Evolutionary conservation across 75 land plant genomes (phyloP), one percentile per base, ranked within the genome.

Genomic region (Sequoia sempervirens): DNA sequence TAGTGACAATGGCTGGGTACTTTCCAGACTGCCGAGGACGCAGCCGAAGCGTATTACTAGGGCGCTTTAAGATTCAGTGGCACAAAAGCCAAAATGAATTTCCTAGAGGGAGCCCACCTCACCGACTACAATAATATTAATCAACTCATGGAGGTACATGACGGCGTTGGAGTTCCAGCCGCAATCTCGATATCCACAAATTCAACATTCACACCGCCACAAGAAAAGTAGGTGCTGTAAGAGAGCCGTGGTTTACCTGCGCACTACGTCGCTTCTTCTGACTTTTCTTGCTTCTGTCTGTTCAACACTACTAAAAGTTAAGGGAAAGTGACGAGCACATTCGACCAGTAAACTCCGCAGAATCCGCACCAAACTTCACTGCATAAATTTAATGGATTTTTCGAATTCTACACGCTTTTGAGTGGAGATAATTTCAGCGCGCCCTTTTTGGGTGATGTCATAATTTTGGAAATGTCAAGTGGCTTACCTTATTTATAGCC

Each of bases 1-100:
- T n/a, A n/a, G n/a, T n/a, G n/a, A n/a, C n/a, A n/a, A 45, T 78
- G 80, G 80, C 80, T 78, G 3, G 80, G 80, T 0, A 78, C 80
- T 0, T 78, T 78, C 11, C 28, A 78, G 30, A 78, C 80, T 43
- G 52, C 80, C 2, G 80, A 78, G 45, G 80, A 78, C 23, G 47
- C 80, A 0, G 80, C 47, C 12, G 43, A 38, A 78, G 80, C 80
- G 2, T 78, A 78, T 14, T 50, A 78, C 80, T 50, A 78, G 0
- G 80, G 52, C 5, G 80, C 80, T 26, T 45, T 78, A 45, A 78
- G 0, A 45, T 78, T 78, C 26, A 26, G 80, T 45, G 80, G 50
- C 0, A 26, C 80, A n/a, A 78, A 10, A 46, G 80, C 80, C 45
- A 78, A 45, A 45, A 4, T 78, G 1, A 45, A 78, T 4, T 78